Base-by-base conservation (phyloP, 2,329 filamentous ascomycete species). In the Chaetomium globosum region DNA sequence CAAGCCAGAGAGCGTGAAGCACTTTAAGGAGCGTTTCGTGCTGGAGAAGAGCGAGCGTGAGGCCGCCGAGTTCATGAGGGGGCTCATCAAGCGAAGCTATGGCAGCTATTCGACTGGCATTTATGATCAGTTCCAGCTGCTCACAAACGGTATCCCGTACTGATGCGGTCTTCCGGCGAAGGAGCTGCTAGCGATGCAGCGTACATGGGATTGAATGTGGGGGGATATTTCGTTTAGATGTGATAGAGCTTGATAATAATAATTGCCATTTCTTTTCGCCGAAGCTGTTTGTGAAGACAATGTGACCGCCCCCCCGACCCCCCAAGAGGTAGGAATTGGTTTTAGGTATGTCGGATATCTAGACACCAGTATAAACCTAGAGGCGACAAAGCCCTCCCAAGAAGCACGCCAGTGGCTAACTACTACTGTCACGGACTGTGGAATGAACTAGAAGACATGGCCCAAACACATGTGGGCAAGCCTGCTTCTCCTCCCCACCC, bases 101-200 rank as follows among this genome's bases (percentile, higher is more conserved):
- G 86, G 89, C 65, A 97, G 91, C 79, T 91, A 95, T 75, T 93
- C 90, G 64, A 99, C 95, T 1, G 93, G 92, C 70, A 90, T 94
- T 56, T 99, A 99, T 77, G 96, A 99, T 80, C 92, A 97, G 77
- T 99, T 97, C 83, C 95, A 99, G 82, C 81, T 97, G 73, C 81
- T 97, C 79, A 98, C 95, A 36, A 98, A 99, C 75, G 95, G 94
- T 7, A 99, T 99, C 77, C 95, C 95, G 39, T 98, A 96, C 75
- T 97, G 84, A 63, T 59, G 23, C 53, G 30, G 8, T 16, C 10
- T 31, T n/a, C 30, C n/a, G 21, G 46, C 12, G 4, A 4, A 23
- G 46, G n/a, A 48, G 46, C 46, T 48, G 46, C 10, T 23, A 8
- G 21, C 46, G 46, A 48, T 5, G 46, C 9, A 23, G 21, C 6